Conservation (phyloP, 169 alveolate species). For the Plasmodium yoelii region DNA sequence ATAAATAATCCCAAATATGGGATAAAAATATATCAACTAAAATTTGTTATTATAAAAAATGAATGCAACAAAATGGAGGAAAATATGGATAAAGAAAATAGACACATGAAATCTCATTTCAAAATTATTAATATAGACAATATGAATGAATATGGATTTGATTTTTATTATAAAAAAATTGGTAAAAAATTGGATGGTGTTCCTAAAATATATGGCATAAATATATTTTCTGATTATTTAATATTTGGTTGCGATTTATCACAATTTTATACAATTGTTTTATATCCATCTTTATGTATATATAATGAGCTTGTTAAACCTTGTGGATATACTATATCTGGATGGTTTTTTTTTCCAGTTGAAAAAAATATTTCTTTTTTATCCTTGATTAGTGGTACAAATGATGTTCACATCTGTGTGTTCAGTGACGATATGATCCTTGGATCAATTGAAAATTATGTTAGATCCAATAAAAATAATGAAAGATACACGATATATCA, state of each 20-base stretch:
- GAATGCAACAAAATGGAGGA: neutral
- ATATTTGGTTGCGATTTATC: constrained; percentile 58
- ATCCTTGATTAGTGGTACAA: constrained; percentile 47
- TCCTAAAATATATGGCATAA: constrained; percentile 52
- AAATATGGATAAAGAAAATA: neutral
- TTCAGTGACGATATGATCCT: constrained; percentile 47
- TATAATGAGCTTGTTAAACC: constrained; percentile 43
- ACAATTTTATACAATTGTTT: constrained; percentile 43
- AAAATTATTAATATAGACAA: constrained; percentile 12
- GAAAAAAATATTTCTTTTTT: constrained; percentile 56
- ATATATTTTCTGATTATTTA: constrained; percentile 31
- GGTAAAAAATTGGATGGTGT: constrained; percentile 12
- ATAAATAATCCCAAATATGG: constrained; percentile 25
- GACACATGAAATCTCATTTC: neutral
- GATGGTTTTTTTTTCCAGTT: constrained; percentile 60
- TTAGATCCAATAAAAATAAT: neutral
- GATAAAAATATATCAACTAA: constrained; percentile 32
- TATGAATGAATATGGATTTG: constrained; percentile 46
- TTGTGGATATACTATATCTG: constrained; percentile 38
- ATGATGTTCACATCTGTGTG: constrained; percentile 44
- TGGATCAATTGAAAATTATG: constrained; percentile 55
- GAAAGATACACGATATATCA: constrained; percentile 12
- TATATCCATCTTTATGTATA: constrained; percentile 45
- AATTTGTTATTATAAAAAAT: constrained; percentile 15
- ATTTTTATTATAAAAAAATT: constrained; percentile 48